phyloP scores from a whole-genome alignment of 2,329 filamentous ascomycete species.

The Trichocomaceae sp. region DNA sequence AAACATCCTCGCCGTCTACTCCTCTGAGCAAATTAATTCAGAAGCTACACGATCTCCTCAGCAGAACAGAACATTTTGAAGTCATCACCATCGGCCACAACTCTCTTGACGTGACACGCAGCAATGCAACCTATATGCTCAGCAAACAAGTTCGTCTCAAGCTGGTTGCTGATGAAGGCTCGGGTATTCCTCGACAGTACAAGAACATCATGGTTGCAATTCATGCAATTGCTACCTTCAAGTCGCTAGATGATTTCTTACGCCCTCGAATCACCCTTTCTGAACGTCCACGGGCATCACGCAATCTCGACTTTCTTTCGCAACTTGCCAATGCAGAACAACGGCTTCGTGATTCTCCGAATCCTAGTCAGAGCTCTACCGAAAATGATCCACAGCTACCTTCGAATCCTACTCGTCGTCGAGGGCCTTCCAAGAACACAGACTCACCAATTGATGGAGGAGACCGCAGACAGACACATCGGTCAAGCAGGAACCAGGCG shows the following conservation, averaged over 20 bases:
- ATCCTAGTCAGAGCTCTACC: constrained; percentile 21
- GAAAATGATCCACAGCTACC: constrained; percentile 28
- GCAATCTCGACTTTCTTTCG: constrained; percentile 58
- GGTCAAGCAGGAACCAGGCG: constrained; percentile 56
- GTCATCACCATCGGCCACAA: constrained; percentile 94
- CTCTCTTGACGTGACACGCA: constrained; percentile 80
- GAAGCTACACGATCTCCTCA: constrained; percentile 92
- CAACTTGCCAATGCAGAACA: constrained; percentile 65
- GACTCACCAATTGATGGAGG: constrained; percentile 30
- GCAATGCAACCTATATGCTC: constrained; percentile 89
- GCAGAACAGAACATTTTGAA: constrained; percentile 95
- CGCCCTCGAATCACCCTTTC: constrained; percentile 78
- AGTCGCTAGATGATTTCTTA: constrained; percentile 90
- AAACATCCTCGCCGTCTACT: constrained; percentile 68
- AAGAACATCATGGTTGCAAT: constrained; percentile 97
- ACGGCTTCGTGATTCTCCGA: constrained; percentile 50
- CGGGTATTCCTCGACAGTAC: constrained; percentile 79
- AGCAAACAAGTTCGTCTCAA: constrained; percentile 90
- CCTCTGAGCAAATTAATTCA: constrained; percentile 86
- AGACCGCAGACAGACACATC: constrained; percentile 46
- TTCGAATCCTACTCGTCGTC: constrained; percentile 15
- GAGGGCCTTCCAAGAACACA: constrained; percentile 37
- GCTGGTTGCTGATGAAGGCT: constrained; percentile 76
- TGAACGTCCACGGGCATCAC: constrained; percentile 61
- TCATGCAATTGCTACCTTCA: constrained; percentile 96